phyloP scores from a whole-genome alignment of 495 filamentous ascomycete species.

The Daldinia childiae region DNA sequence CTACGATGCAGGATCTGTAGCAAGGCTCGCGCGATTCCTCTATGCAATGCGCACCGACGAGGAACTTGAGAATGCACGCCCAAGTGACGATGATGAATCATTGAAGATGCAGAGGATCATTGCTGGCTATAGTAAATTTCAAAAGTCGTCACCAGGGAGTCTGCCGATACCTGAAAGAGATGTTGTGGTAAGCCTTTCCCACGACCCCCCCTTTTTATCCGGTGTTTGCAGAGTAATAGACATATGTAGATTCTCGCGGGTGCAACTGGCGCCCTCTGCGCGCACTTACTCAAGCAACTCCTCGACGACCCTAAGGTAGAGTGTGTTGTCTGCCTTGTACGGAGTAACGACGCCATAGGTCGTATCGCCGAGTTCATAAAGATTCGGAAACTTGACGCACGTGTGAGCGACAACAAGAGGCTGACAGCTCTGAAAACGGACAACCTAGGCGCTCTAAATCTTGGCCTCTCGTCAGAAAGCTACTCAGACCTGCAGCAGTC shows the following conservation, averaged over 20 bases:
- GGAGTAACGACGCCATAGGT: constrained; percentile 46
- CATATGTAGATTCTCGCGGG: constrained; percentile 63
- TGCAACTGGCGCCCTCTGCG: constrained; percentile 67
- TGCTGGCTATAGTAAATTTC: constrained; percentile 60
- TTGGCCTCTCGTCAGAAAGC: constrained; percentile 54
- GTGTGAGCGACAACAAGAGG: constrained; percentile 35
- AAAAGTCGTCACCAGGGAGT: constrained; percentile 47
- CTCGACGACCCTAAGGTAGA: constrained; percentile 55
- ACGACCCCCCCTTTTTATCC: neutral
- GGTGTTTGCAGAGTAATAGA: neutral
- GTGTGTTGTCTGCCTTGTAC: constrained; percentile 64
- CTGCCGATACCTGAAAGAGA: constrained; percentile 42
- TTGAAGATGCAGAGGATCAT: constrained; percentile 57
- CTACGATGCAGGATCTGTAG: constrained; percentile 61
- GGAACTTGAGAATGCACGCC: constrained; percentile 7
- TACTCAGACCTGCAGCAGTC: constrained; percentile 51
- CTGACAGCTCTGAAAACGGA: constrained; percentile 43
- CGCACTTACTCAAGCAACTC: constrained; percentile 62
- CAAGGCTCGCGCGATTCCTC: constrained; percentile 58
- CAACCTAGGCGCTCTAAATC: constrained; percentile 50
- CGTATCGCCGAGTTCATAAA: constrained; percentile 52
- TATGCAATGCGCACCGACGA: constrained; percentile 49
- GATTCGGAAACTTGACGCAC: constrained; percentile 46
- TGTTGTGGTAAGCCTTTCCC: constrained; percentile 51
- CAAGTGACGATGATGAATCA: constrained; percentile 43